A percentile compares a stretch with the other conserved stretches of the same genome.
phyloP scores from a whole-genome alignment of 2,329 filamentous ascomycete species.

The Cordyceps pruinosa region DNA sequence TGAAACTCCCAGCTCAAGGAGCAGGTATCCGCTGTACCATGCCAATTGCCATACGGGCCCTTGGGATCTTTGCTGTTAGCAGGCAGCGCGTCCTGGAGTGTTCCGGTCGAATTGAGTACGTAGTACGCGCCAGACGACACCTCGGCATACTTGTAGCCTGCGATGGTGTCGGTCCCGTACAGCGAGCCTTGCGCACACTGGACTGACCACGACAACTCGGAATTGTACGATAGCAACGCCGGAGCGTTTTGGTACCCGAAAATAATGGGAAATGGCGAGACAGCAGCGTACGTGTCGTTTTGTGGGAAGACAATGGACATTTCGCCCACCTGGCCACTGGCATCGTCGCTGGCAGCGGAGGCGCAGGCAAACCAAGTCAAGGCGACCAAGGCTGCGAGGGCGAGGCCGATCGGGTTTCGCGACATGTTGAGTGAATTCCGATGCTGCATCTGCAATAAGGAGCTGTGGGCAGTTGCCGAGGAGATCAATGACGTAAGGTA shows the following conservation, averaged over 20 bases:
- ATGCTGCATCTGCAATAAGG: background rate
- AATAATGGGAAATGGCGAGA: slow-evolving; percentile 10
- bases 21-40: background rate
- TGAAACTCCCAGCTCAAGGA: background rate
- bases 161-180: background rate
- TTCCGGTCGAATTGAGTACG: background rate
- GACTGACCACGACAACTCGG: background rate
- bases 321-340: background rate
- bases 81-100: background rate
- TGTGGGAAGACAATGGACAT: slow-evolving; percentile 10
- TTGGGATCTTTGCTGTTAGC: background rate
- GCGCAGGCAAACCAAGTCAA: slow-evolving; percentile 4
- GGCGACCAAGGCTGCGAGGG: background rate
- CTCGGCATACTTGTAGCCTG: background rate
- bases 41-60: background rate
- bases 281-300: slow-evolving; percentile 7
- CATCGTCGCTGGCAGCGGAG: slow-evolving; percentile 1
- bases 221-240: slow-evolving; percentile 1
- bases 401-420: slow-evolving; percentile 6
- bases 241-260: slow-evolving; percentile 8
- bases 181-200: slow-evolving; percentile 2
- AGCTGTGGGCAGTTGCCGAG: background rate
- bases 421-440: slow-evolving; percentile 1
- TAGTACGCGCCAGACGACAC: background rate
- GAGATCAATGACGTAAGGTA: background rate